A percentile compares a stretch with the other conserved stretches of the same genome.
These are phyloP conservation scores for Calonectria pteridis DNA, from an alignment of 2,329 filamentous ascomycete species.

Conservation along the genomic window DNA sequence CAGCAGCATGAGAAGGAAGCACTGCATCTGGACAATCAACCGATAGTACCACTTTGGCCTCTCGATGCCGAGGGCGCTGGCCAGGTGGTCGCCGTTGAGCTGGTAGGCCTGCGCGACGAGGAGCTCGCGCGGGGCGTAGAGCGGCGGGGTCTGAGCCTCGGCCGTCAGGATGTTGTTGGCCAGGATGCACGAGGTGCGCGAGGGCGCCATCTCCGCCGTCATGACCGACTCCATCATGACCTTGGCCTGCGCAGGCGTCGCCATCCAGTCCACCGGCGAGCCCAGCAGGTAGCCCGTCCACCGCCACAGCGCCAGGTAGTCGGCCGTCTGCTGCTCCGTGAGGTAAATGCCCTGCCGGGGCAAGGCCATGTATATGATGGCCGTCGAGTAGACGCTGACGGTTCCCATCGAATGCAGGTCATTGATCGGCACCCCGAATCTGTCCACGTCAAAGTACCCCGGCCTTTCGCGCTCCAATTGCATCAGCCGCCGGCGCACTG, in stretches of 20 bases:
- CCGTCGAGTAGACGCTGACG: conserved; percentile 76
- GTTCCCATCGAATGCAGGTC: conserved; percentile 82
- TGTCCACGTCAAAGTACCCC: conserved; percentile 70
- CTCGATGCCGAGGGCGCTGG: conserved; percentile 69
- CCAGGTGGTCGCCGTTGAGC: conserved; percentile 76
- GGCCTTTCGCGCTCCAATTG: conserved; percentile 65
- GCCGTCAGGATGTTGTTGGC: conserved; percentile 82
- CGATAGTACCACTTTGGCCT: conserved; percentile 69
- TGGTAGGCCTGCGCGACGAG: conserved; percentile 76
- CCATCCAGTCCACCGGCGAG: conserved; percentile 72
- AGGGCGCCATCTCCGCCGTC: conserved; percentile 75
- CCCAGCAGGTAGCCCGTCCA: conserved; percentile 80
- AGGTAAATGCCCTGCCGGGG: conserved; percentile 80
- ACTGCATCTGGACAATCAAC: conserved; percentile 73
- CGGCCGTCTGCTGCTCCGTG: conserved; percentile 69
- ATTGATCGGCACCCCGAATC: conserved; percentile 76
- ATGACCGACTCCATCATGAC: conserved; percentile 77
- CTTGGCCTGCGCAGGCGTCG: conserved; percentile 66
- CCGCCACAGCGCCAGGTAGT: conserved; percentile 83
- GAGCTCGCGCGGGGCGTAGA: conserved; percentile 74
- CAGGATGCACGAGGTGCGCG: conserved; percentile 70
- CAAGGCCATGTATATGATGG: conserved; percentile 75
- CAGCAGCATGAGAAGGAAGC: conserved; percentile 71
- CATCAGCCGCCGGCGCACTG: conserved; percentile 73
- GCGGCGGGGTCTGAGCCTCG: conserved; percentile 74